These are phyloP conservation scores for Sherardia arvensis DNA, from an alignment of 257 asterid species.

Conservation along the genomic window DNA sequence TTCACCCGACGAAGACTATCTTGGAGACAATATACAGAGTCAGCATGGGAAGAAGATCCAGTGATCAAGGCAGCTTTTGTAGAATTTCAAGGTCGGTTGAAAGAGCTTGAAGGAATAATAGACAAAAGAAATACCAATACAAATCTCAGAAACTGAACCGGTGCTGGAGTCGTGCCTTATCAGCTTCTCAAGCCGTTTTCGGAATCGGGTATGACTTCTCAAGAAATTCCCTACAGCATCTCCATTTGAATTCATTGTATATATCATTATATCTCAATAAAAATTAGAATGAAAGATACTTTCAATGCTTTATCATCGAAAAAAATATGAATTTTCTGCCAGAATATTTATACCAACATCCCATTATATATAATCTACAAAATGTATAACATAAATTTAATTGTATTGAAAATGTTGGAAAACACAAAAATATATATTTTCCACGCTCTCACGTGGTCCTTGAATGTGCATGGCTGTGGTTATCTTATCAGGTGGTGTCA, in stretches of 20 bases:
- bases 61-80: constrained; percentile 40
- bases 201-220: constrained; percentile 58
- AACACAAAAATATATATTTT: too few species aligned
- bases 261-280: too few species aligned
- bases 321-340: too few species aligned
- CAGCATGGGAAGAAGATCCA: constrained; percentile 36
- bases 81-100: constrained; percentile 34
- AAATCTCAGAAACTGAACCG: constrained; percentile 35
- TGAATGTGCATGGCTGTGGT: too few species aligned
- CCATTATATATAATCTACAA: too few species aligned
- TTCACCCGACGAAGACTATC: constrained; percentile 80
- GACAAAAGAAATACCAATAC: constrained; percentile 43
- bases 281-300: too few species aligned
- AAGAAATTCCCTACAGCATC: constrained; percentile 73
- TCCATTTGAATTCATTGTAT: constrained; percentile 37
- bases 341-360: too few species aligned
- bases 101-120: constrained; percentile 62
- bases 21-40: constrained; percentile 32
- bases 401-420: too few species aligned
- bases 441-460: too few species aligned
- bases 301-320: too few species aligned
- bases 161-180: constrained; percentile 73
- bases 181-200: constrained; percentile 68
- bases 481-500: too few species aligned
- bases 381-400: too few species aligned